Conservation (phyloP, 768 basidiomycete genomes). For the Hericium coralloides region DNA sequence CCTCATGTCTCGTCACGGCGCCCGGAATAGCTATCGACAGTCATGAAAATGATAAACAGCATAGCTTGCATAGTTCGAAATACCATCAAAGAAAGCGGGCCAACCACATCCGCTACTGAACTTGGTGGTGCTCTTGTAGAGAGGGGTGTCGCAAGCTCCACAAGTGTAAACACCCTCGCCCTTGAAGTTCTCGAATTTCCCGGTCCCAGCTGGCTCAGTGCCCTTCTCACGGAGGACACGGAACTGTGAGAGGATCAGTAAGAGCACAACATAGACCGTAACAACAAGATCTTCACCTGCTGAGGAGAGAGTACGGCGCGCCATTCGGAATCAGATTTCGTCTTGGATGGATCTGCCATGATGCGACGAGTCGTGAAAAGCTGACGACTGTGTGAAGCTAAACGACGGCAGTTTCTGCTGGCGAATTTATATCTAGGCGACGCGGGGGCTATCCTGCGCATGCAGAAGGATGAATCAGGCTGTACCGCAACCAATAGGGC, state of each 20-base stretch:
- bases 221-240: slow-evolving; percentile 79
- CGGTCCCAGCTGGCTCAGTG: slow-evolving; percentile 71
- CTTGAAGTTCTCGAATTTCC: slow-evolving; percentile 66
- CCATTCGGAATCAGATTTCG: slow-evolving; percentile 76
- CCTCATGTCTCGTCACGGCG: slow-evolving; percentile 73
- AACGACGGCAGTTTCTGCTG: too few relatives aligned
- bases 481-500: background rate
- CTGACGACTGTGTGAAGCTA: background rate
- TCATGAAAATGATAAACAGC: background rate
- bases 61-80: slow-evolving; percentile 1
- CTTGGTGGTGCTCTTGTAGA: slow-evolving; percentile 87
- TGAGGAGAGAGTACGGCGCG: slow-evolving; percentile 68
- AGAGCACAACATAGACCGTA: background rate
- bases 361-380: background rate
- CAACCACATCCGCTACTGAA: slow-evolving; percentile 92
- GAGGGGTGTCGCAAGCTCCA: slow-evolving; percentile 69
- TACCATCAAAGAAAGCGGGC: slow-evolving; percentile 97
- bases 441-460: background rate
- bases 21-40: slow-evolving; percentile 70
- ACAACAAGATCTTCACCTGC: slow-evolving; percentile 45
- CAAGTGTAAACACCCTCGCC: slow-evolving; percentile 68
- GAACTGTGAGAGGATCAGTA: slow-evolving; percentile 43
- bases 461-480: background rate
- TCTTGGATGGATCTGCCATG: slow-evolving; percentile 19
- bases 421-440: too few relatives aligned